Evolutionary conservation across 2,329 filamentous ascomycete genomes (phyloP).

Genomic region (Xylaria sp.): DNA sequence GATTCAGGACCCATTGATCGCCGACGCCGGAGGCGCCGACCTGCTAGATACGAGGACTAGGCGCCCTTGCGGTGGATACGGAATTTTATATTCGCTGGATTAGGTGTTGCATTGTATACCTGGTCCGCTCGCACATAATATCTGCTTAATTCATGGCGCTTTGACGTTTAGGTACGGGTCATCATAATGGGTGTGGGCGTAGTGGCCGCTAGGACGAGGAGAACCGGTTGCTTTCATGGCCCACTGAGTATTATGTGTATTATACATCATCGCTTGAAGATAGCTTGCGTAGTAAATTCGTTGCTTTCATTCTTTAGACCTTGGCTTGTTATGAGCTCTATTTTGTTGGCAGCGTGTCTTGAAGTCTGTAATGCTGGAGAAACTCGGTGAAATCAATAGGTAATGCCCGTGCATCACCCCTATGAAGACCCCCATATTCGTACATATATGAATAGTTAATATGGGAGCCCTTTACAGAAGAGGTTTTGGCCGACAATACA

Average conservation of each 20-base stretch:
- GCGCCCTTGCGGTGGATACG: background rate
- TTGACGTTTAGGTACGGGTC: background rate
- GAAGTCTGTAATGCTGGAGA: no score
- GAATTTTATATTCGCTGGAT: background rate
- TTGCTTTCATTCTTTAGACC: background rate
- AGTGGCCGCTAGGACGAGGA: background rate
- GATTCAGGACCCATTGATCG: conserved; percentile 41
- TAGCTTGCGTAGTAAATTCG: conserved; percentile 12
- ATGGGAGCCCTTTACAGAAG: no score
- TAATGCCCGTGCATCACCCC: no score
- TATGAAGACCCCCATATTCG: no score
- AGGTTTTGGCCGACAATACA: no score
- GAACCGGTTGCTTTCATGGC: background rate
- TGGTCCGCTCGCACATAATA: conserved; percentile 19
- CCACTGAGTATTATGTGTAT: background rate
- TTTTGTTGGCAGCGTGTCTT: no score
- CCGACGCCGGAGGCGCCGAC: conserved; percentile 42
- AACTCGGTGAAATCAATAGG: background rate
- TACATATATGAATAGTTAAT: no score
- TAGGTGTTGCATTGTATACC: conserved; percentile 19
- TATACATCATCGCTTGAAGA: background rate
- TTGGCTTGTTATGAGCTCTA: no score
- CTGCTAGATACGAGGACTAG: conserved; percentile 49
- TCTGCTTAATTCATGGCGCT: background rate
- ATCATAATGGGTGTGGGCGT: background rate